Conservation (phyloP, 768 basidiomycete genomes). For the Boletus subparvulus region DNA sequence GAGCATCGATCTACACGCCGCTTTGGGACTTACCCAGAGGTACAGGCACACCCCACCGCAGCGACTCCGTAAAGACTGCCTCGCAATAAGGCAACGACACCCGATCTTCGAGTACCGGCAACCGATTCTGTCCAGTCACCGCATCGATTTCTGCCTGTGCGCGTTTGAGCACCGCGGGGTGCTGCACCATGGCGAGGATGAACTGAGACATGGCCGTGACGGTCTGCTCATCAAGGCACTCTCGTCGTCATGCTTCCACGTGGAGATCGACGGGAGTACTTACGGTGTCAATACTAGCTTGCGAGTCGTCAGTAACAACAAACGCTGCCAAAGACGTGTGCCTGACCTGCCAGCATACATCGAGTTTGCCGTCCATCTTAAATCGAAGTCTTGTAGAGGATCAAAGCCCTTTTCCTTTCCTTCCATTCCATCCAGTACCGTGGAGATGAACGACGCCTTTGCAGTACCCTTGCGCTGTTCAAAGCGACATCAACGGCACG, state of each 20-base stretch:
- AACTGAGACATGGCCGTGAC: conserved; percentile 55
- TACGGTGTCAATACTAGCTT: conserved; percentile 63
- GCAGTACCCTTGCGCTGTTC: conserved; percentile 38
- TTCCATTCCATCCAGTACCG: conserved; percentile 45
- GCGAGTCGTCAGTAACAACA: neutral
- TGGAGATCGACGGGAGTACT: conserved; percentile 2
- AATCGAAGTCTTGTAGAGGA: conserved; percentile 55
- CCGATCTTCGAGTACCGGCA: conserved; percentile 62
- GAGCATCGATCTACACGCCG: neutral
- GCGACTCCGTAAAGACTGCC: conserved; percentile 52
- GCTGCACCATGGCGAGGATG: conserved; percentile 62
- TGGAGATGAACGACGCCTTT: conserved; percentile 43
- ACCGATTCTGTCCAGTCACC: conserved; percentile 42
- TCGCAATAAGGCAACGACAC: conserved; percentile 56
- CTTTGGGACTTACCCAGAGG: conserved; percentile 47
- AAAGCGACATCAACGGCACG: neutral
- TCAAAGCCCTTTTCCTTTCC: conserved; percentile 11
- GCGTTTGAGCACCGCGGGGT: conserved; percentile 55
- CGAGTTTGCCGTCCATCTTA: conserved; percentile 82
- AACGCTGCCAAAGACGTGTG: neutral
- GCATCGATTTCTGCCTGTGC: conserved; percentile 68
- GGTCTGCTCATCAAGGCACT: conserved; percentile 37
- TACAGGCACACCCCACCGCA: conserved; percentile 57
- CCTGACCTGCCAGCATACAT: conserved; percentile 55
- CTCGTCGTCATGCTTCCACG: conserved; percentile 1